Evolutionary conservation across 2,329 filamentous ascomycete genomes (phyloP), one percentile per base, ranked within the genome.

Genomic region (Sclerotinia trifoliorum): DNA sequence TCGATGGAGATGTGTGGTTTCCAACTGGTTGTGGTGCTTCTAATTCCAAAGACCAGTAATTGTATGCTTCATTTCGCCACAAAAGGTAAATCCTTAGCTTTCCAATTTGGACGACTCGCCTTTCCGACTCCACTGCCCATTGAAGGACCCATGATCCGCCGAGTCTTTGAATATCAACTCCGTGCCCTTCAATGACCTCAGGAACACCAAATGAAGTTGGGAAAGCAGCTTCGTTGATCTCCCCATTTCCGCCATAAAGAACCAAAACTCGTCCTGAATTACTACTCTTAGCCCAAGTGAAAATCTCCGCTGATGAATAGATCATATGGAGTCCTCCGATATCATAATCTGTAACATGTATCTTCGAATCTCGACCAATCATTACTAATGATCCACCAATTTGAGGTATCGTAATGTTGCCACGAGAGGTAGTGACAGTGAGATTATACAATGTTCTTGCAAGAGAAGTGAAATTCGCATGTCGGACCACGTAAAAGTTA

Each of bases 241-340:
- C 88, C 5, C 81, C 80, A 0, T 82, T 79, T 0, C 85, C 86
- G 1, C 86, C 86, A 69, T 91, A 91, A 4, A 91, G 77, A 1
- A 91, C 77, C 1, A 90, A 77, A 35, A n/a, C 83, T 29, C 84
- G 87, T 76, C 82, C 83, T 51, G 83, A 78, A 0, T 29, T 26
- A 11, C 80, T 81, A 69, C 87, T 86, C 66, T 84, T 81, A 75
- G 90, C 87, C 85, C 87, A 89, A 0, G 87, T 90, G 69, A 87
- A 86, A 46, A 91, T 83, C 72, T 91, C 89, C 0, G 86, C 87
- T 1, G 89, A 88, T 0, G 86, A 90, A 77, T 91, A 91, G 0
- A 90, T 74, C 35, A 91, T 73, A 1, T 80, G 83, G 21, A 80
- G 77, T 15, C 83, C 81, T 0, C 86, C 87, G 52, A 90, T 78